Evolutionary conservation across 208 protist species (phyloP), one percentile per base, ranked within the genome.

Genomic region (Acanthamoeba healyi): DNA sequence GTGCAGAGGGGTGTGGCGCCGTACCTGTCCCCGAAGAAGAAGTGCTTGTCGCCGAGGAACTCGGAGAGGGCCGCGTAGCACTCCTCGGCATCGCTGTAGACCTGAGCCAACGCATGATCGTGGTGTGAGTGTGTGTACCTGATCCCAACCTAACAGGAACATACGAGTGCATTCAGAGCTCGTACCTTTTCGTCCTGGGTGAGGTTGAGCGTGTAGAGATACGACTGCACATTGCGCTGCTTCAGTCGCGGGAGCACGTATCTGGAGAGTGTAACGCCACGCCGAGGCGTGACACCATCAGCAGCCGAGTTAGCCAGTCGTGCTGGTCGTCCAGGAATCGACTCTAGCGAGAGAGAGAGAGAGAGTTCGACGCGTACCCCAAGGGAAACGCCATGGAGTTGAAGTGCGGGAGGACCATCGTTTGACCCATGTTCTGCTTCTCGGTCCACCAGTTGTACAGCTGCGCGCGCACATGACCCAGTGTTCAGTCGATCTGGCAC

Each of bases 381-480:
- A 77, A 44, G 38, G 67, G 67, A 44, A 77, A 77, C 3, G 44
- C 67, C 29, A 44, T 77, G 32, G 67, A 77, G 67, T 77, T 77
- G 67, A 77, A 77, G 67, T 77, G 67, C 9, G 67, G 38, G 7
- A 77, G 29, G 67, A 38, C 36, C 67, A 77, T 1, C 67, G 67
- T 77, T 36, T 77, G 67, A 5, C 32, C 38, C 36, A 77, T 44
- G 38, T 44, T 77, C 67, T 77, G 29, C 38, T 77, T 77, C 38
- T 77, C 67, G 14, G 67, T 19, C 67, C 67, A 77, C 67, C 67
- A 77, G 38, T 77, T 77, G 38, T 77, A 77, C 36, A 77, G 67
- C 67, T 77, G 67, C 19, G n/a, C 24, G 54, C 10, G 5, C 17
- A n/a, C 12, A 22, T 61, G 54, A 61, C 54, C 12, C 54, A 61